These are phyloP conservation scores for Golubevia pallescens DNA, from an alignment of 1,284 basidiomycete genomes.

Conservation along the genomic window DNA sequence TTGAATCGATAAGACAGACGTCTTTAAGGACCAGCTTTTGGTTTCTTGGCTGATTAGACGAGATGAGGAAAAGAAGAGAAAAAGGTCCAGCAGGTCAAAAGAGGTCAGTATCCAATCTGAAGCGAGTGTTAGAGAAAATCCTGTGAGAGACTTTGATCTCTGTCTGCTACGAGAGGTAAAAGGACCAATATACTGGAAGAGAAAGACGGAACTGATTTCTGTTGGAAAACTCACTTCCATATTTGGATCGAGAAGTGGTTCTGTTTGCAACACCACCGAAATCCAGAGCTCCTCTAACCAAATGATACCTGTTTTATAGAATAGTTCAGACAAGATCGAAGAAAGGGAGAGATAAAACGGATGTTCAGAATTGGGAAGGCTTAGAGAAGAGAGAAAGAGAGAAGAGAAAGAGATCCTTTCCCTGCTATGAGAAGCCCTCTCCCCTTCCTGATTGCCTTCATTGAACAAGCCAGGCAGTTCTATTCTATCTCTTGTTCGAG, in stretches of 20 bases:
- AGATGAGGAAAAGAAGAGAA: constrained; percentile 8
- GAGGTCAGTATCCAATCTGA: background rate
- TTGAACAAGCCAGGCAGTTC: too few relatives aligned
- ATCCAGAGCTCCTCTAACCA: constrained; percentile 91
- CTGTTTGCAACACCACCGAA: constrained; percentile 88
- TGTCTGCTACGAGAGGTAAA: too few relatives aligned
- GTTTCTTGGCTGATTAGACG: constrained; percentile 77
- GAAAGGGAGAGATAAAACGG: background rate
- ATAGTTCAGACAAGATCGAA: background rate
- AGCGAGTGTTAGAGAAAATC: constrained; percentile 9
- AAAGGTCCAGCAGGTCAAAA: constrained; percentile 33
- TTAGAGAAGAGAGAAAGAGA: background rate
- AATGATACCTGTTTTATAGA: constrained; percentile 79
- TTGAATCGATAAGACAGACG: too few relatives aligned
- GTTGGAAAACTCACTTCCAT: constrained; percentile 77
- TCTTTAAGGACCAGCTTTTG: constrained; percentile 67
- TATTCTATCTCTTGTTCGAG: too few relatives aligned
- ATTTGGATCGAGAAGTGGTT: constrained; percentile 83
- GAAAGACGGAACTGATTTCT: too few relatives aligned
- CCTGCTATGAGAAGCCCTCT: background rate
- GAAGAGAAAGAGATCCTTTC: background rate
- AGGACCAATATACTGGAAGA: constrained; percentile 1
- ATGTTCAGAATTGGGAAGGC: background rate
- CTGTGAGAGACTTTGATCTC: too few relatives aligned
- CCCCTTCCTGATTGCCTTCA: too few relatives aligned